A percentile compares a stretch with the other conserved stretches of the same genome.
phyloP scores from a whole-genome alignment of 441 rosid genomes.

The Eutrema salsugineum region DNA sequence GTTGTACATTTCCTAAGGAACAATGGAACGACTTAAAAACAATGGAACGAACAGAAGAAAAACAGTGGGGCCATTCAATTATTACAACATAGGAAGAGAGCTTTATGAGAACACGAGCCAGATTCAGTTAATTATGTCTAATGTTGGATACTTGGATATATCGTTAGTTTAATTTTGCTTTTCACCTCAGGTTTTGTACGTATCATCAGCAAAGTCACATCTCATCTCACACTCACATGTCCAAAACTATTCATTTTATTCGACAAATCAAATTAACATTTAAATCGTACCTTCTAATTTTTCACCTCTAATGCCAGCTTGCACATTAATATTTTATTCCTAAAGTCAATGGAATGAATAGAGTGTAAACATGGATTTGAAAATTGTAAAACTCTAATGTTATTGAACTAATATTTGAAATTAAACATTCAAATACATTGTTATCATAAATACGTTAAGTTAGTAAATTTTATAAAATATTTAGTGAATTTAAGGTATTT shows the following conservation, averaged over 20 bases:
- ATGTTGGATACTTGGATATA: constrained; percentile 9
- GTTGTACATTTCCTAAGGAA: neutral
- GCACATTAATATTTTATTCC: neutral
- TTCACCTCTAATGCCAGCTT: constrained; percentile 22
- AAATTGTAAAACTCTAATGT: no score
- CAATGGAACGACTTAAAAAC: constrained; percentile 14
- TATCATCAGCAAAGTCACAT: constrained; percentile 29
- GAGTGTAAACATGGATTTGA: no score
- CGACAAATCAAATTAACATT: neutral
- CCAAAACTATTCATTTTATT: constrained; percentile 26
- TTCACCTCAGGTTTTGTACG: constrained; percentile 10
- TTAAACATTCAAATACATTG: no score
- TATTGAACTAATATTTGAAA: no score
- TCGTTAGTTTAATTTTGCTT: constrained; percentile 3
- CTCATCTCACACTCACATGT: constrained; percentile 32
- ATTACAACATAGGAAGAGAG: constrained; percentile 23
- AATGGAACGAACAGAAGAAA: constrained; percentile 2
- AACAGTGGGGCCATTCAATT: constrained; percentile 23
- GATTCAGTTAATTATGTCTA: constrained; percentile 30
- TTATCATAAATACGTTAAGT: no score
- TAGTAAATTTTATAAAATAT: no score
- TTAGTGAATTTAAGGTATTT: no score
- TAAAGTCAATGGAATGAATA: no score
- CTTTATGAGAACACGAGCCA: constrained; percentile 33
- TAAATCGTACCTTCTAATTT: constrained; percentile 2